A percentile compares a stretch with the other conserved stretches of the same genome.
phyloP scores from a whole-genome alignment of 2,329 filamentous ascomycete genomes.

The Botrytis galanthina region DNA sequence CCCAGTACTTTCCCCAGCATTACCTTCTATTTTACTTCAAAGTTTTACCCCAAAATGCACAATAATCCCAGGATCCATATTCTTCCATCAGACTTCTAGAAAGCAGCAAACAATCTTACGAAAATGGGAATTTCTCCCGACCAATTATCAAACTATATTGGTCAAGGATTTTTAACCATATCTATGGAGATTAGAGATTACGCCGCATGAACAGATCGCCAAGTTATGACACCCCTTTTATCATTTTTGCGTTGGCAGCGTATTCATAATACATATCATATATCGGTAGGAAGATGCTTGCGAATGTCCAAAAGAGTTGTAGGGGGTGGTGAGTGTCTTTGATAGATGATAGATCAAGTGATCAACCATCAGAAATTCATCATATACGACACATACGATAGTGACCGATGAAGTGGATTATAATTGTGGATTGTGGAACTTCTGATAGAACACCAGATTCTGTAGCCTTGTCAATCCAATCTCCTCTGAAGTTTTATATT shows the following conservation, averaged over 20 bases:
- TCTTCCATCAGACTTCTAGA: background rate
- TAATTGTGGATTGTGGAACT: background rate
- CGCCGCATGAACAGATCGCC: background rate
- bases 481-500: constrained; percentile 1
- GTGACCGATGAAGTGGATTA: background rate
- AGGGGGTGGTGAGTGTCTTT: background rate
- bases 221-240: background rate
- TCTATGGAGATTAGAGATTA: constrained; percentile 3
- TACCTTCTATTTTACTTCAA: background rate
- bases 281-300: background rate
- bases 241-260: background rate
- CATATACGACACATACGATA: background rate
- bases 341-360: background rate
- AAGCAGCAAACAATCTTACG: background rate
- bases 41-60: background rate
- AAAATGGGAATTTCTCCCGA: background rate
- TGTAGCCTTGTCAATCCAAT: background rate
- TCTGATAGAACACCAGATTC: background rate
- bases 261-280: background rate
- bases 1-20: constrained; percentile 1
- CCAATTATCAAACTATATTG: background rate
- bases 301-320: background rate
- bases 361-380: background rate
- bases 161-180: background rate
- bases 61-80: background rate